Evolutionary conservation across 208 protist species (phyloP).

Genomic region (Porcisia hertigi): DNA sequence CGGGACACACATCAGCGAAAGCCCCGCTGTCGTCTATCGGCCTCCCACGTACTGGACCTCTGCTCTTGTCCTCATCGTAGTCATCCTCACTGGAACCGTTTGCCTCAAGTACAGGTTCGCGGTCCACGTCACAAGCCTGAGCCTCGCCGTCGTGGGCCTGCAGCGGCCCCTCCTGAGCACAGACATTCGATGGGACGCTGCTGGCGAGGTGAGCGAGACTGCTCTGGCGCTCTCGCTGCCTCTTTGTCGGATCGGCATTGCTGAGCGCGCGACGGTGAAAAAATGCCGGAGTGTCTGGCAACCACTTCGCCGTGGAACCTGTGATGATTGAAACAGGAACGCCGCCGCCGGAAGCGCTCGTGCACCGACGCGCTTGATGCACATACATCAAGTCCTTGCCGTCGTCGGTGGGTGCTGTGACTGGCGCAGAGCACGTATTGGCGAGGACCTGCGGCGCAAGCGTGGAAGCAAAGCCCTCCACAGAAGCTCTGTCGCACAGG

Average conservation of each 20-base stretch:
- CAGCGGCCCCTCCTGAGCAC: not conserved
- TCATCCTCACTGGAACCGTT: not conserved
- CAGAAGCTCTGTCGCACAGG: not conserved
- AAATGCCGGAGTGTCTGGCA: not conserved
- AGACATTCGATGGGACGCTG: not conserved
- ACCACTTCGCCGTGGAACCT: not conserved
- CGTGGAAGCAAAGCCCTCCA: not conserved
- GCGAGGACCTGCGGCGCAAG: constrained; percentile 21
- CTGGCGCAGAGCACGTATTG: constrained; percentile 2
- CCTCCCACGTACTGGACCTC: not conserved
- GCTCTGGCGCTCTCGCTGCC: constrained; percentile 6
- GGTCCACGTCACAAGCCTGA: not conserved
- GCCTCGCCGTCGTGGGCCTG: not conserved
- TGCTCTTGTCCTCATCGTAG: not conserved
- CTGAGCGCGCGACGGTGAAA: constrained; percentile 26
- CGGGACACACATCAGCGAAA: not conserved
- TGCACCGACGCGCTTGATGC: constrained; percentile 20
- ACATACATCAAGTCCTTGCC: not conserved
- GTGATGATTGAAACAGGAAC: not conserved
- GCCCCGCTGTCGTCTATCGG: constrained; percentile 10
- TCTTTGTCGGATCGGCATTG: not conserved
- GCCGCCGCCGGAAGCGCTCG: constrained; percentile 15
- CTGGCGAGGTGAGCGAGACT: constrained; percentile 8
- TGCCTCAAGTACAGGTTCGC: not conserved
- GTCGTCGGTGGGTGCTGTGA: not conserved